Evolutionary conservation across 768 basidiomycete genomes (phyloP).

Genomic region (Sporobolomyces roseus): DNA sequence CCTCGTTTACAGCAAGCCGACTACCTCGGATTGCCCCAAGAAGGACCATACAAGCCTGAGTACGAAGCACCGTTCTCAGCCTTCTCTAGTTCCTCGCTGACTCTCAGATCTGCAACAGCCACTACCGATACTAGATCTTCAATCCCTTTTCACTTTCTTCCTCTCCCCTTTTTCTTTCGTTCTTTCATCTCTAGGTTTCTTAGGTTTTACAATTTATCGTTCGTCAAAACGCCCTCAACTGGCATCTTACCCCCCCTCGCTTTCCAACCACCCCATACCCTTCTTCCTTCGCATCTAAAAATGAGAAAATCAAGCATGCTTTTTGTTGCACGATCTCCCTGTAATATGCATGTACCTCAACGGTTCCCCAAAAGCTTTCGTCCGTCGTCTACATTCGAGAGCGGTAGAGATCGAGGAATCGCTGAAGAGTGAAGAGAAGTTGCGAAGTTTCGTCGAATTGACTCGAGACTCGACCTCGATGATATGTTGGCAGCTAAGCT

Average conservation of each 20-base stretch:
- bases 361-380: constrained; percentile 9
- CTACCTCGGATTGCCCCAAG: constrained; percentile 84
- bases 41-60: constrained; percentile 69
- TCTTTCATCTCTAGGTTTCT: neutral
- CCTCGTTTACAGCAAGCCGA: constrained; percentile 64
- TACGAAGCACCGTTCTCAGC: constrained; percentile 50
- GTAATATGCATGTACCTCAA: constrained; percentile 14
- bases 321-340: neutral
- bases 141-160: neutral
- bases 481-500: no score
- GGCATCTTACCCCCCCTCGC: constrained; percentile 11
- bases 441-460: no score
- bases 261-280: neutral
- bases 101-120: neutral
- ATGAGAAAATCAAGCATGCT: constrained; percentile 12
- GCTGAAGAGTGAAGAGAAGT: no score
- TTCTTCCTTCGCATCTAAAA: neutral
- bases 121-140: constrained; percentile 21
- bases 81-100: neutral
- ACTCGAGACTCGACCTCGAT: no score
- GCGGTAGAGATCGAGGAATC: neutral
- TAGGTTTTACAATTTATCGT: neutral
- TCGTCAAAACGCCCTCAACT: constrained; percentile 14
- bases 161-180: neutral
- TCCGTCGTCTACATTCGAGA: neutral